Conservation (phyloP, 352 stramenopile species). For the Stramenopiles sp. region DNA sequence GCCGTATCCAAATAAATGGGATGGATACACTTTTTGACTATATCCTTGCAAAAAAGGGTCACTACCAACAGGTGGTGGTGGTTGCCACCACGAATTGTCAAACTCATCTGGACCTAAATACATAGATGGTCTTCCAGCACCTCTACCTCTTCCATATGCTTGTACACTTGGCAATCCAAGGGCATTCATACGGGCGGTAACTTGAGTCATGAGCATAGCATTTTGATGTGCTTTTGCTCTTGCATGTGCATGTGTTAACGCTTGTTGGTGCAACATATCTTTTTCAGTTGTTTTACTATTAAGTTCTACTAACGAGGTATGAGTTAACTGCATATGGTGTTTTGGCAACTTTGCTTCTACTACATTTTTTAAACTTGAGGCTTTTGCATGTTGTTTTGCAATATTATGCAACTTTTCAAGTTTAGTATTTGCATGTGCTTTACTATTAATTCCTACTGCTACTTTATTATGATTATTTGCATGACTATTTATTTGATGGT, state of each 20-base stretch:
- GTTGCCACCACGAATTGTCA: slow-evolving; percentile 8
- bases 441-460: too few relatives aligned
- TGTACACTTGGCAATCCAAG: neutral
- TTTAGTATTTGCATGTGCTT: neutral
- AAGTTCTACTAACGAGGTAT: neutral
- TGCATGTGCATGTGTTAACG: neutral
- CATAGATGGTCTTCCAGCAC: neutral
- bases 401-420: neutral
- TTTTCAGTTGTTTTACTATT: neutral
- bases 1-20: slow-evolving; percentile 6
- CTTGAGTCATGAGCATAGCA: neutral
- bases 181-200: neutral
- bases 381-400: neutral
- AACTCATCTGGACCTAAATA: neutral
- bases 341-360: neutral
- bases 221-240: neutral
- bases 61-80: neutral
- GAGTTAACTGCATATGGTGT: neutral
- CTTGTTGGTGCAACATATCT: neutral
- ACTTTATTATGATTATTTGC: too few relatives aligned
- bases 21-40: slow-evolving; percentile 4
- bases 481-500: too few relatives aligned
- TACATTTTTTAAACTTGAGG: neutral
- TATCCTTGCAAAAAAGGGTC: slow-evolving; percentile 9
- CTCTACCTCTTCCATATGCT: neutral